Conservation (phyloP, 2,329 filamentous ascomycete species). For the Lasiodiplodia sp. region DNA sequence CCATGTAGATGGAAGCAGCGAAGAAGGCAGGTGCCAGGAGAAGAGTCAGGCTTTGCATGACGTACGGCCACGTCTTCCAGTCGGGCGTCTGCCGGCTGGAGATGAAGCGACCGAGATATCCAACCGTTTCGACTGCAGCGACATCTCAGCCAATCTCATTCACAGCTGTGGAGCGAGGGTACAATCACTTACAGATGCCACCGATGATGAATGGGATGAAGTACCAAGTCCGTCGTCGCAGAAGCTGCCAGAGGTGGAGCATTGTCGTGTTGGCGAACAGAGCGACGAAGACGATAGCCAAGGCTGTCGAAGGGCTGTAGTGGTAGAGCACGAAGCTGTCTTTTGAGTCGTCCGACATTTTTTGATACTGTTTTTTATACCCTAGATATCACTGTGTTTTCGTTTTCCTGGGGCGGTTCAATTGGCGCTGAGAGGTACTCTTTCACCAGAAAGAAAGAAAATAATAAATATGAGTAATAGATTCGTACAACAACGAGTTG, state of each 20-base stretch:
- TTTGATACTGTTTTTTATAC: neutral
- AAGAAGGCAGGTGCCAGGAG: constrained; percentile 57
- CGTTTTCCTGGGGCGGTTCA: neutral
- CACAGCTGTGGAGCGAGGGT: neutral
- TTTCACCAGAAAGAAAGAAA: neutral
- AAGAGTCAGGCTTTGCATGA: constrained; percentile 53
- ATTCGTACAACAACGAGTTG: neutral
- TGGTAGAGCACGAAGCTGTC: constrained; percentile 38
- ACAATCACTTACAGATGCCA: constrained; percentile 52
- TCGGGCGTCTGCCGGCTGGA: constrained; percentile 38
- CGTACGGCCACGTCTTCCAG: constrained; percentile 49
- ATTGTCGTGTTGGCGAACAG: constrained; percentile 41
- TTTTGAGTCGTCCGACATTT: neutral
- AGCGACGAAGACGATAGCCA: constrained; percentile 41
- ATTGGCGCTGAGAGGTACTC: constrained; percentile 4
- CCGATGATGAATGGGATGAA: constrained; percentile 61
- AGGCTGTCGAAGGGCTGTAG: constrained; percentile 41
- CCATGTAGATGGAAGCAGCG: constrained; percentile 56
- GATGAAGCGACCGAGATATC: constrained; percentile 56
- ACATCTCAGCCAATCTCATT: neutral
- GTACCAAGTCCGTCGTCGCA: constrained; percentile 56
- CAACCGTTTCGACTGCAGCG: constrained; percentile 57
- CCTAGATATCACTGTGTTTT: neutral
- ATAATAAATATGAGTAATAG: constrained; percentile 6
- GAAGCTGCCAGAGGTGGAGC: constrained; percentile 49